Evolutionary conservation across 306 rosid species (phyloP).

Genomic region (Styphnolobium japonicum): DNA sequence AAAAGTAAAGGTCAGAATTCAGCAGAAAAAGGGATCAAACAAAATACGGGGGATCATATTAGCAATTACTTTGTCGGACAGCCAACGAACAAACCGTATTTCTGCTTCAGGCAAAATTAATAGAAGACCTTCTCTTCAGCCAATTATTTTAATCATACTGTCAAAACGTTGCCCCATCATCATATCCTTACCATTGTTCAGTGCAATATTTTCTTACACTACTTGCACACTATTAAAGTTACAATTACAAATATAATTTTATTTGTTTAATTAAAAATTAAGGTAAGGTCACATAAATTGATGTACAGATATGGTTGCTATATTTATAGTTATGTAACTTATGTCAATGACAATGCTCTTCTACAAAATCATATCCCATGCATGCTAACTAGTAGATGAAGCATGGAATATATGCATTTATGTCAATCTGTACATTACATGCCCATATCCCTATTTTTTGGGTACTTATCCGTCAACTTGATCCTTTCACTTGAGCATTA

Average conservation of each 20-base stretch:
- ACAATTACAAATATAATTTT: background rate
- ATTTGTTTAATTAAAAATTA: too few relatives aligned
- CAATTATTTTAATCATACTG: background rate
- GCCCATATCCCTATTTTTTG: background rate
- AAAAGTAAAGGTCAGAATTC: background rate
- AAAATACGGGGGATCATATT: conserved; percentile 3
- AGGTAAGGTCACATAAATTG: background rate
- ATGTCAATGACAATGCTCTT: background rate
- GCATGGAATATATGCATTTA: background rate
- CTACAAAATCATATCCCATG: background rate
- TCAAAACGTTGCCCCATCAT: background rate
- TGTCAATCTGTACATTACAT: background rate
- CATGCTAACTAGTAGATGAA: background rate
- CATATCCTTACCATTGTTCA: background rate
- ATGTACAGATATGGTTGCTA: too few relatives aligned
- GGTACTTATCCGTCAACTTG: background rate
- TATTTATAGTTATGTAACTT: too few relatives aligned
- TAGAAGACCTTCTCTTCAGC: background rate
- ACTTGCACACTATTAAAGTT: background rate
- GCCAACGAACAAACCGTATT: background rate
- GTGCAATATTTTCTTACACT: background rate
- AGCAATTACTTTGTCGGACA: background rate
- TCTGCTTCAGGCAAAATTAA: conserved; percentile 2
- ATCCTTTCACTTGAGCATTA: background rate
- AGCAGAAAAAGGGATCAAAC: background rate